Evolutionary conservation across 2,329 filamentous ascomycete genomes (phyloP), one percentile per base, ranked within the genome.

Genomic region (Trichocomaceae sp.): DNA sequence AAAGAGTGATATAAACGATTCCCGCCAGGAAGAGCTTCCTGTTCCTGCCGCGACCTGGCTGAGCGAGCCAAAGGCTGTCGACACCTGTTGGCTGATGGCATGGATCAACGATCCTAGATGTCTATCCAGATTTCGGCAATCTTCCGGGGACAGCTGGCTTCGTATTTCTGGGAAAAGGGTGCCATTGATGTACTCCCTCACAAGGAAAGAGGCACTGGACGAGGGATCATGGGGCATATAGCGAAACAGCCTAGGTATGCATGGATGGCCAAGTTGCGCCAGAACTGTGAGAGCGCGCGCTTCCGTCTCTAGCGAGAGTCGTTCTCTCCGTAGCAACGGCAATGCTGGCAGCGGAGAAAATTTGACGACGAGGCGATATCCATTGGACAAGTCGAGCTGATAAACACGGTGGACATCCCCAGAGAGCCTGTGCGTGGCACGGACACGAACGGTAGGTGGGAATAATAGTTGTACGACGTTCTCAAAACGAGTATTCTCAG

Each of bases 1-100:
- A 19, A 83, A 68, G 39, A 83, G 71, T 5, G 64, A 61, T 22
- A 75, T 66, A 59, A 83, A 84, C 12, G 76, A 77, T 54, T 78
- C 73, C 52, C 72, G 70, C 81, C 81, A 84, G 2, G 76, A 76
- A n/a, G 60, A 62, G 54, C 66, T 72, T 15, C 79, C 77, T 22
- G 65, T 65, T n/a, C 75, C 73, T 13, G 64, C 64, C 44, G 73
- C 72, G 5, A 80, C 77, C 50, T 72, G 69, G 42, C 74, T 72
- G 8, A 77, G 66, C n/a, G 74, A 65, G 2, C 81, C 81, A 60
- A 82, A 83, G 2, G 71, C 69, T 2, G 70, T 65, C 5, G 78
- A 75, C 9, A 71, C 70, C 37, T 80, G 68, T 19, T 74, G 66
- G 2, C 72, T 70, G 39, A 82, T 72, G 12, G 65, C 64, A 23